Evolutionary conservation across 768 basidiomycete genomes (phyloP).

Genomic region (Suillus placidus): DNA sequence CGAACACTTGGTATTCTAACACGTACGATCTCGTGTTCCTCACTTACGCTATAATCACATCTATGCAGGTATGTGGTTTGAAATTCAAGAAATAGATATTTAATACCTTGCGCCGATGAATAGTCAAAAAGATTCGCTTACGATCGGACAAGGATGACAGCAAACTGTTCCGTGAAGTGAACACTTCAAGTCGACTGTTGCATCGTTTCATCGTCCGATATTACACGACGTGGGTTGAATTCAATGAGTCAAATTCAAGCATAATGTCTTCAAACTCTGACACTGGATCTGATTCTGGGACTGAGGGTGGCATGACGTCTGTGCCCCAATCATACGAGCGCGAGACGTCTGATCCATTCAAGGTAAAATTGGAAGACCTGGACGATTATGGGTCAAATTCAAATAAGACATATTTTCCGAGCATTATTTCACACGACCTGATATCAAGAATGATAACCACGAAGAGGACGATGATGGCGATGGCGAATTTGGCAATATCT

Average conservation of each 20-base stretch:
- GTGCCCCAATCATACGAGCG: constrained; percentile 49
- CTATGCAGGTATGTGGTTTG: constrained; percentile 63
- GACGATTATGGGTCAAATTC: constrained; percentile 65
- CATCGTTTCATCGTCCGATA: constrained; percentile 93
- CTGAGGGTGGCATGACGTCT: constrained; percentile 55
- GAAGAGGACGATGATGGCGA: constrained; percentile 47
- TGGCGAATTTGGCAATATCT: constrained; percentile 41
- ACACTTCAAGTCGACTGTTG: constrained; percentile 81
- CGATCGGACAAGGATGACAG: constrained; percentile 76
- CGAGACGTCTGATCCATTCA: constrained; percentile 60
- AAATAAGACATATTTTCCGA: constrained; percentile 71
- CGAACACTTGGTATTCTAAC: constrained; percentile 66
- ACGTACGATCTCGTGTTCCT: not conserved
- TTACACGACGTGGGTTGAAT: constrained; percentile 90
- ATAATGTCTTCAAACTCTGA: constrained; percentile 50
- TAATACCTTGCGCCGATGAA: constrained; percentile 7
- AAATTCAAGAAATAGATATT: not conserved
- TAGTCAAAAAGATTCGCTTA: constrained; percentile 89
- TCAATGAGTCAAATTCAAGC: constrained; percentile 53
- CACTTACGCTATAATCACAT: constrained; percentile 55
- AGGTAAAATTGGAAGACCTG: constrained; percentile 62
- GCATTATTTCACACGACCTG: constrained; percentile 72
- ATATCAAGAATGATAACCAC: constrained; percentile 40
- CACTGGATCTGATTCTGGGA: constrained; percentile 38
- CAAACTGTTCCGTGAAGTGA: constrained; percentile 91